These are phyloP conservation scores for Fragaria iinumae DNA, from an alignment of 306 rosid genomes.

Conservation along the genomic window DNA sequence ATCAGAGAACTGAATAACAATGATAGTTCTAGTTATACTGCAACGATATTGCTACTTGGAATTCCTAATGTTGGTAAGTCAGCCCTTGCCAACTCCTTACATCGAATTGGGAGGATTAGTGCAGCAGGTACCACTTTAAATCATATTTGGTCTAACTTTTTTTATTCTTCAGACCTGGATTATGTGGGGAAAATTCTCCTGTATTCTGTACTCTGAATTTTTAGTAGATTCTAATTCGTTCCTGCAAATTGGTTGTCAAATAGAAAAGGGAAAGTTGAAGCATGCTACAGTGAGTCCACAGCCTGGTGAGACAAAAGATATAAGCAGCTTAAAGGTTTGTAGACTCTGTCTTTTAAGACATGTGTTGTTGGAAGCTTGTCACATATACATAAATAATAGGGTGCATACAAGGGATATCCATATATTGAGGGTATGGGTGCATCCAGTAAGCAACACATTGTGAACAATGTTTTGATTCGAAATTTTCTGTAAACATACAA, in stretches of 20 bases:
- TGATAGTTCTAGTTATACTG: slow-evolving; percentile 47
- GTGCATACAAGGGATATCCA: not conserved
- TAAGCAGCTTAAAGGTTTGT: slow-evolving; percentile 78
- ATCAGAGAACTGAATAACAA: slow-evolving; percentile 54
- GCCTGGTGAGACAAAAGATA: slow-evolving; percentile 78
- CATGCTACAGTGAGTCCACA: slow-evolving; percentile 74
- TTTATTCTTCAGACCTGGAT: not conserved
- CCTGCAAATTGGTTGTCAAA: slow-evolving; percentile 17
- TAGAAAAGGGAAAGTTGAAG: slow-evolving; percentile 89
- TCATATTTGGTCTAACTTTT: not conserved
- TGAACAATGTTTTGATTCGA: too few relatives aligned
- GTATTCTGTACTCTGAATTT: not conserved
- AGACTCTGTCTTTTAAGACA: slow-evolving; percentile 12
- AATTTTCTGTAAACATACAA: not conserved
- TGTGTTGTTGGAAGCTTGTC: not conserved
- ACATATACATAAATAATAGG: not conserved
- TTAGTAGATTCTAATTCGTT: not conserved
- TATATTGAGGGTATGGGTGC: not conserved
- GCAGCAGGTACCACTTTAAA: slow-evolving; percentile 61
- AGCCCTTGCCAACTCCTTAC: slow-evolving; percentile 83
- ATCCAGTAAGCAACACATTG: not conserved
- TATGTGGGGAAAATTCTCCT: not conserved
- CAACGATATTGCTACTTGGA: slow-evolving; percentile 71
- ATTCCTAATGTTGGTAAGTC: slow-evolving; percentile 93
- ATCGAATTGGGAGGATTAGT: slow-evolving; percentile 82